These are phyloP conservation scores for Phytopythium helicoides DNA, from an alignment of 352 stramenopile species.

Conservation along the genomic window DNA sequence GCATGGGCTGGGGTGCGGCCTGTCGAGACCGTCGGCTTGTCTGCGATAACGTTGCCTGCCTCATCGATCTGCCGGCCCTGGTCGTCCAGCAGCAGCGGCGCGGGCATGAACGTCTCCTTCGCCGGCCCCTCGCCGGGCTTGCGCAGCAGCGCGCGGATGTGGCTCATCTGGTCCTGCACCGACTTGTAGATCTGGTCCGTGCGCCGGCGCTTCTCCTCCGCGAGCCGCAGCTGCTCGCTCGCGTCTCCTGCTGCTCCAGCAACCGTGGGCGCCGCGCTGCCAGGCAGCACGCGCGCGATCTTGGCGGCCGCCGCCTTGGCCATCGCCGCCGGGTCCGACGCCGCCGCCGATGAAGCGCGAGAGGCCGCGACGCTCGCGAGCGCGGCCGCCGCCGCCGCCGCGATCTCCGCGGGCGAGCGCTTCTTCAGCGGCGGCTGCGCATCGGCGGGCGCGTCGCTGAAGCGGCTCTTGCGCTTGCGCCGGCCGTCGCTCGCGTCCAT, in stretches of 20 bases:
- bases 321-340: conserved; percentile 53
- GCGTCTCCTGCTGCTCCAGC: conserved; percentile 12
- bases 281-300: conserved; percentile 63
- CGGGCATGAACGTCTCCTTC: conserved; percentile 60
- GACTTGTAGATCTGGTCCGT: conserved; percentile 82
- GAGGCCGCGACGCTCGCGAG: conserved; percentile 6
- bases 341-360: not conserved
- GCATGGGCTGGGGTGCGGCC: conserved; percentile 51
- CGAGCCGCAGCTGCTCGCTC: conserved; percentile 33
- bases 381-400: conserved; percentile 1
- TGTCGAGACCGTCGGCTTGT: conserved; percentile 29
- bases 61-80: conserved; percentile 79
- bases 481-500: conserved; percentile 32
- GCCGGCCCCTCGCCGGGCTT: conserved; percentile 32
- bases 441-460: conserved; percentile 56
- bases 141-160: conserved; percentile 63
- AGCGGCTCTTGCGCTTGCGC: conserved; percentile 83
- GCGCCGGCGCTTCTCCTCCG: conserved; percentile 56
- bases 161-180: conserved; percentile 81
- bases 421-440: conserved; percentile 17
- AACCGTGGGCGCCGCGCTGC: conserved; percentile 7
- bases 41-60: conserved; percentile 63
- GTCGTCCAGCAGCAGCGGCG: conserved; percentile 72
- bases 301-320: conserved; percentile 71
- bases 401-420: conserved; percentile 4